Evolutionary conservation across 495 filamentous ascomycete genomes (phyloP).

Genomic region (Astrocystis sublimbata): DNA sequence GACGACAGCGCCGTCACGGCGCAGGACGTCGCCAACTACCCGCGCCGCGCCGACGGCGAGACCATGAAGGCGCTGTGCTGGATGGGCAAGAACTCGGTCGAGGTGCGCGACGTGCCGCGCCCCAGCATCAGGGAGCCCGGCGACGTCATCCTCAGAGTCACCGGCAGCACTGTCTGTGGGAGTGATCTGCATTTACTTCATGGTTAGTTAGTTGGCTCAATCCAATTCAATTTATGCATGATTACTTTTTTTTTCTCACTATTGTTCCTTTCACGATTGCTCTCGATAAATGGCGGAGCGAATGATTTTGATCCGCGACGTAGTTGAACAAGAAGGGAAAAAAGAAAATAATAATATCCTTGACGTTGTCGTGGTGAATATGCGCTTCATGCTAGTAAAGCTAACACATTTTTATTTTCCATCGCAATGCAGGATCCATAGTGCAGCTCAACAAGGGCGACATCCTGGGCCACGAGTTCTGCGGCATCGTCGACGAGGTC

Average conservation of each 20-base stretch:
- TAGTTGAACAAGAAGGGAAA: too few species aligned
- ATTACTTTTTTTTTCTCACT: not conserved
- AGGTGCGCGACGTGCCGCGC: slow-evolving; percentile 62
- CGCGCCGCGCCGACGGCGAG: slow-evolving; percentile 45
- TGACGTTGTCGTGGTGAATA: not conserved
- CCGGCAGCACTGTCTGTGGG: slow-evolving; percentile 84
- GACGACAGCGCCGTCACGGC: slow-evolving; percentile 54
- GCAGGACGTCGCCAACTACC: slow-evolving; percentile 58
- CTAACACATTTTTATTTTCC: too few species aligned
- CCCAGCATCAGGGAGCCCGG: slow-evolving; percentile 69
- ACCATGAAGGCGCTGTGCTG: slow-evolving; percentile 74
- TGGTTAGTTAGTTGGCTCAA: slow-evolving; percentile 34
- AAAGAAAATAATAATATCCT: too few species aligned
- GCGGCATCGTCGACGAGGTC: slow-evolving; percentile 73
- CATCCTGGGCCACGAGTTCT: slow-evolving; percentile 89
- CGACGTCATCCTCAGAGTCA: slow-evolving; percentile 84
- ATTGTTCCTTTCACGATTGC: too few species aligned
- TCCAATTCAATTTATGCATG: not conserved
- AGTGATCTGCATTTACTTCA: slow-evolving; percentile 83
- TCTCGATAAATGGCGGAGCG: too few species aligned
- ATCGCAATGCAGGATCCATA: slow-evolving; percentile 52
- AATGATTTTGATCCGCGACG: too few species aligned
- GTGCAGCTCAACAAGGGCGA: slow-evolving; percentile 78
- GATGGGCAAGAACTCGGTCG: slow-evolving; percentile 69
- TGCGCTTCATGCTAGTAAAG: not conserved